Evolutionary conservation across 179 eudicot genomes (phyloP), one percentile per base, ranked within the genome.

Genomic region (Spergularia azorica): DNA sequence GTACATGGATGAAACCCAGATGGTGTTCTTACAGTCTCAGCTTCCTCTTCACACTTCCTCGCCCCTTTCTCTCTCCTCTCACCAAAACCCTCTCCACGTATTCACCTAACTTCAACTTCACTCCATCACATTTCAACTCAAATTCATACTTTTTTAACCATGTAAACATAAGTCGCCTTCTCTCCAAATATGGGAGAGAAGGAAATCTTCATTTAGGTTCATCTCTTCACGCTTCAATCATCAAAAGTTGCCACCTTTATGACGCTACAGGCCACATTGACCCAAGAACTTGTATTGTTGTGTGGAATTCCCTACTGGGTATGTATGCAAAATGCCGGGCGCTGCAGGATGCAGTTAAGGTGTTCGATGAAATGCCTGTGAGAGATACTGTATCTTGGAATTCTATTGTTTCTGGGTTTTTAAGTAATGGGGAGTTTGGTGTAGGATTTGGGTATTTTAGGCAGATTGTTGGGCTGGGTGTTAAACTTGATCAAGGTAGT

Each of bases 361-460:
- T 94, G 98, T 92, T 94, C 76, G 94, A 92, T 76, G 84, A 82
- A 72, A 92, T 94, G 93, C 90, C 93, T 17, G 55, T 81, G 63
- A 94, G 80, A 81, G 98, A 94, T 77, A 77, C 88, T 20, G 86
- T 92, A 1, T 89, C 98, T 0, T 94, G 97, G 96, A 94, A 94
- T 58, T 78, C 95, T 11, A 68, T 92, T 11, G 81, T 94, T 63
- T 87, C 90, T 1, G 89, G 92, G 36, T 81, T 83, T 80, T 77
- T 86, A 32, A 79, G 82, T 21, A 78, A 66, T 68, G 89, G 91
- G 79, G 75, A 80, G 2, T 78, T 87, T 43, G 67, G 69, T 39
- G 55, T 39, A 63, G 97, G 98, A 14, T 88, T 92, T 78, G 71
- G 67, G 83, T 85, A 61, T 83, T 90, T 92, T 70, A 89, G 58